Evolutionary conservation across 352 stramenopile genomes (phyloP).

Genomic region (Globisporangium barbulae): DNA sequence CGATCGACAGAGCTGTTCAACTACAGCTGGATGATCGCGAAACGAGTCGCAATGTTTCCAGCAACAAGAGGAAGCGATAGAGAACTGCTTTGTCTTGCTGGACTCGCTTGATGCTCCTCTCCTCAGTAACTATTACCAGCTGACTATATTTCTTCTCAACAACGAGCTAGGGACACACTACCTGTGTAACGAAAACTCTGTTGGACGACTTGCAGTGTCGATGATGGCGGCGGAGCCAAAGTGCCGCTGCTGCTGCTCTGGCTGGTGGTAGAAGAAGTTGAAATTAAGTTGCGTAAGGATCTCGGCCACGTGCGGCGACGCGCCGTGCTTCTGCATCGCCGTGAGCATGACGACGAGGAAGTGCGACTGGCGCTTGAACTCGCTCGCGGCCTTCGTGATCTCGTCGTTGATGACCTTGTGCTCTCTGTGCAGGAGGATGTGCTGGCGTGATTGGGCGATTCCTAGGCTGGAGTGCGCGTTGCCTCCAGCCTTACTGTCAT

Average conservation of each 20-base stretch:
- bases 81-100: not conserved
- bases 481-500: not conserved
- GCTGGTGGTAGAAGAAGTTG: constrained; percentile 64
- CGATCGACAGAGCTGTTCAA: constrained; percentile 12
- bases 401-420: constrained; percentile 25
- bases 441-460: not conserved
- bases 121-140: not conserved
- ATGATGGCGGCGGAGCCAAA: not conserved
- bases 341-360: constrained; percentile 73
- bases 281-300: constrained; percentile 74
- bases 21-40: not conserved
- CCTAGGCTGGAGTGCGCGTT: not conserved
- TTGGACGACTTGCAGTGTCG: not conserved
- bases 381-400: constrained; percentile 36
- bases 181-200: not conserved
- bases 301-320: constrained; percentile 63
- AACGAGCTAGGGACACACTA: not conserved
- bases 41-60: not conserved
- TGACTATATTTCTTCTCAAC: not conserved
- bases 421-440: constrained; percentile 11
- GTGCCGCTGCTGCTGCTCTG: constrained; percentile 20
- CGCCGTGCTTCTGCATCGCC: constrained; percentile 67
- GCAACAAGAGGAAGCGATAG: not conserved
- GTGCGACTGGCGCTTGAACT: constrained; percentile 64
- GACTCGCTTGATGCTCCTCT: not conserved